Conservation (phyloP, 2,329 filamentous ascomycete genomes). For the Knufia petricola region DNA sequence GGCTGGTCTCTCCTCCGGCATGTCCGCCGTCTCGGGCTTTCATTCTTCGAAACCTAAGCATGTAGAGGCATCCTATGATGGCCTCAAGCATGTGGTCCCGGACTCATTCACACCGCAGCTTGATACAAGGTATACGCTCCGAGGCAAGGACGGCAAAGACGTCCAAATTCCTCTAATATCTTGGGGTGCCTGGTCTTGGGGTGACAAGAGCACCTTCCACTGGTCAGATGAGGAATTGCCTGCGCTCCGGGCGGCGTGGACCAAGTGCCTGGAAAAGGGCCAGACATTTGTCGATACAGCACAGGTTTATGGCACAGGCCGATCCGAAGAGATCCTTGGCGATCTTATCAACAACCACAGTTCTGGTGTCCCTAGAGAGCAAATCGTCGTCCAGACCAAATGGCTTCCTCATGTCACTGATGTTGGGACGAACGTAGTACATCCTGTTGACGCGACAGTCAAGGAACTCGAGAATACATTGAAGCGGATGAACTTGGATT, state of each 20-base stretch:
- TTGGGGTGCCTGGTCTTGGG: constrained; percentile 27
- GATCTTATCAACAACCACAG: constrained; percentile 27
- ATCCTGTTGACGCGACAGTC: constrained; percentile 28
- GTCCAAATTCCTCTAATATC: constrained; percentile 24
- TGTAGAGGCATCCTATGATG: constrained; percentile 9
- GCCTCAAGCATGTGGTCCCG: constrained; percentile 20
- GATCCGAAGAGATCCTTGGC: constrained; percentile 35
- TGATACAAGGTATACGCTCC: constrained; percentile 21
- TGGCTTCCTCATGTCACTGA: constrained; percentile 29
- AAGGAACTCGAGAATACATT: constrained; percentile 32
- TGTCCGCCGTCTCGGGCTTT: constrained; percentile 11
- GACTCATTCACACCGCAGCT: constrained; percentile 17
- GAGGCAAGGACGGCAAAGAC: constrained; percentile 20
- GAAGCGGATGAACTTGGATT: constrained; percentile 31
- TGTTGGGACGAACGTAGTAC: constrained; percentile 23
- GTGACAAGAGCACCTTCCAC: constrained; percentile 26
- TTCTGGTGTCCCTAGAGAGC: constrained; percentile 26
- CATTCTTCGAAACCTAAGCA: constrained; percentile 12
- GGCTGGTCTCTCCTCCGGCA: constrained; percentile 10
- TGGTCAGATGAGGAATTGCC: constrained; percentile 31
- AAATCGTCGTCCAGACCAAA: constrained; percentile 35
- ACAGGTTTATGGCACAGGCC: constrained; percentile 34
- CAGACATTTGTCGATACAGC: constrained; percentile 38
- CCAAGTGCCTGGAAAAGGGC: constrained; percentile 28
- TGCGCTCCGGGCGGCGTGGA: constrained; percentile 31